Evolutionary conservation across 768 basidiomycete genomes (phyloP), one percentile per base, ranked within the genome.

Genomic region (Auriscalpium vulgare): DNA sequence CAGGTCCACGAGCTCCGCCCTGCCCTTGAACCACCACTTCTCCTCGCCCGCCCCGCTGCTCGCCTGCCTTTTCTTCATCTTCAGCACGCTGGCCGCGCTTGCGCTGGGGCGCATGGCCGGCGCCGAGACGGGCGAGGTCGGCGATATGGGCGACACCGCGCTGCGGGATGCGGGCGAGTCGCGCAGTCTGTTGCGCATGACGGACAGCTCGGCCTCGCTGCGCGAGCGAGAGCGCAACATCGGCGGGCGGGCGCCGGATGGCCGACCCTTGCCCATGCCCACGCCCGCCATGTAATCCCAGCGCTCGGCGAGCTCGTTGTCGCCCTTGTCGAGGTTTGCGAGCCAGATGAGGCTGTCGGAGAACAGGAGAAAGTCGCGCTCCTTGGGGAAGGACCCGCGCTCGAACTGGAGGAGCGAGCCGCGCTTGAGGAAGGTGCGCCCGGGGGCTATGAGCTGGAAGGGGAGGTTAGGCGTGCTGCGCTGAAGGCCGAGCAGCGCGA

Each of bases 341-440:
- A 92, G 75, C 88, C 89, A 91, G 37, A 94, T 63, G 37, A 95
- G 69, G 60, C 83, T 84, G 69, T 95, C 92, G 13, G 85, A 87
- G 67, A 94, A 90, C 1, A 95, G 76, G 10, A 94, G 72, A 65
- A 94, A 88, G 59, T 88, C 85, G 37, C 85, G 77, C 56, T 81
- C 77, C 51, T 79, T 67, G 13, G 80, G 75, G 46, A 70, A 67
- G 4, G 75, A 77, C 59, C 78, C 78, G 23, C 72, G 69, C 64
- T 82, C 82, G 50, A 78, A 68, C 63, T 86, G 83, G 14, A 83
- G 65, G 6, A 91, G 73, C 1, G 76, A 61, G 0, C 85, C 87
- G 11, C 88, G 81, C 55, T 83, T 85, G 47, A 95, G 68, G 45
- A 95, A 78, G 0, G 74, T 78, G n/a, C 93, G 84, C 1, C 93